These are phyloP conservation scores for Helotiales sp. DNA, from an alignment of 2,329 filamentous ascomycete genomes.

Conservation along the genomic window DNA sequence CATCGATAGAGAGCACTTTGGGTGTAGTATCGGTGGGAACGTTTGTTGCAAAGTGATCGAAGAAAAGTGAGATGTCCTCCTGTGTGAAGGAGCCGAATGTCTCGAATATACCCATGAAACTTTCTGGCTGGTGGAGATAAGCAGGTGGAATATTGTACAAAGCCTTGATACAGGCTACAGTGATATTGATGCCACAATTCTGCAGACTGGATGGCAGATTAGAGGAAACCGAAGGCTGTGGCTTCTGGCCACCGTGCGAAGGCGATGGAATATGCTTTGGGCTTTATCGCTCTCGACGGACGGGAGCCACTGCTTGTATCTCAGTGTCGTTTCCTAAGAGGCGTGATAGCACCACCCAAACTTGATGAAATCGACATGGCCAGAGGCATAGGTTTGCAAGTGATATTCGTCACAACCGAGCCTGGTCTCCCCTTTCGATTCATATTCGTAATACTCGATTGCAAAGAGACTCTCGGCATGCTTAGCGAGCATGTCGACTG, in stretches of 20 bases:
- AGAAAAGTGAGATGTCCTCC: neutral
- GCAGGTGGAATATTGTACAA: neutral
- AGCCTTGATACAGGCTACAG: neutral
- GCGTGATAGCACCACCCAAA: neutral
- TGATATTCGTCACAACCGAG: neutral
- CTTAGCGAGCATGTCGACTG: neutral
- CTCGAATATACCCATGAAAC: neutral
- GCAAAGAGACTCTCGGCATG: neutral
- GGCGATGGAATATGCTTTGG: too few relatives aligned
- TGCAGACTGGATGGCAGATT: neutral
- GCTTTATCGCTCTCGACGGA: neutral
- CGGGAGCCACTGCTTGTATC: neutral
- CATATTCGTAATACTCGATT: neutral
- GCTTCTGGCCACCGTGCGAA: too few relatives aligned
- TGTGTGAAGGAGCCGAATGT: neutral
- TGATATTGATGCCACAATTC: neutral
- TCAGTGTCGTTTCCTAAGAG: neutral
- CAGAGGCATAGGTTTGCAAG: neutral
- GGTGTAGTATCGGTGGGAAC: neutral
- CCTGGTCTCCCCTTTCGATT: neutral
- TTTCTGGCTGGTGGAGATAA: neutral
- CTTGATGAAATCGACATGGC: neutral
- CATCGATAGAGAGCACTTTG: neutral
- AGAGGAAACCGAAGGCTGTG: neutral
- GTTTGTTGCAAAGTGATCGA: neutral